Percentiles rank a stretch among this genome's conserved stretches.
Conservation (phyloP, 768 basidiomycete species). For the Kwoniella dejecticola region DNA sequence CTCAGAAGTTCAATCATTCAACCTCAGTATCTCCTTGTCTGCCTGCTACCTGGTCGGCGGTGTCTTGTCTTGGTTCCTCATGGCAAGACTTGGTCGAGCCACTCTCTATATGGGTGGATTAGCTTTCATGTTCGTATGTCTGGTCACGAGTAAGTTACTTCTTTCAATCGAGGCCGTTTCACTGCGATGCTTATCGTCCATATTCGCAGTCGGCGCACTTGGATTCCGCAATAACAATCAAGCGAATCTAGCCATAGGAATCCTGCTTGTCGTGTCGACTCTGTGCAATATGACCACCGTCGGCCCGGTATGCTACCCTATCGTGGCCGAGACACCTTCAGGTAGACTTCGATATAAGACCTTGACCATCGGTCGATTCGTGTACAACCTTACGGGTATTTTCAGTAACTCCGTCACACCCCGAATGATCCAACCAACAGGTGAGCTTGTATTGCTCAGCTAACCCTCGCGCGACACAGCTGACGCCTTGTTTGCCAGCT, state of each 20-base stretch:
- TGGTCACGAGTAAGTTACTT: slow-evolving; percentile 28
- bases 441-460: no score
- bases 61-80: slow-evolving; percentile 35
- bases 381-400: slow-evolving; percentile 38
- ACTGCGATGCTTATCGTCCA: no score
- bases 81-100: slow-evolving; percentile 29
- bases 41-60: slow-evolving; percentile 36
- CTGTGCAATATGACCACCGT: slow-evolving; percentile 37
- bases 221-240: slow-evolving; percentile 5
- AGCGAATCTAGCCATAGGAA: slow-evolving; percentile 32
- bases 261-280: slow-evolving; percentile 38
- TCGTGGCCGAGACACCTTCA: slow-evolving; percentile 39
- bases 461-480: no score
- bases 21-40: slow-evolving; percentile 35
- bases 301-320: slow-evolving; percentile 37
- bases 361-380: slow-evolving; percentile 37
- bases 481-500: no score
- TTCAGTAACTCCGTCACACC: slow-evolving; percentile 35
- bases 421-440: slow-evolving; percentile 26
- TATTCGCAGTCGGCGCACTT: slow-evolving; percentile 10
- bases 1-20: slow-evolving; percentile 28
- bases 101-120: slow-evolving; percentile 42
- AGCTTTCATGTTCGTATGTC: slow-evolving; percentile 29
- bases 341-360: slow-evolving; percentile 50
- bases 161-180: slow-evolving; percentile 5